Base-by-base conservation (phyloP, 129 eudicot species). In the Logfia minima region DNA sequence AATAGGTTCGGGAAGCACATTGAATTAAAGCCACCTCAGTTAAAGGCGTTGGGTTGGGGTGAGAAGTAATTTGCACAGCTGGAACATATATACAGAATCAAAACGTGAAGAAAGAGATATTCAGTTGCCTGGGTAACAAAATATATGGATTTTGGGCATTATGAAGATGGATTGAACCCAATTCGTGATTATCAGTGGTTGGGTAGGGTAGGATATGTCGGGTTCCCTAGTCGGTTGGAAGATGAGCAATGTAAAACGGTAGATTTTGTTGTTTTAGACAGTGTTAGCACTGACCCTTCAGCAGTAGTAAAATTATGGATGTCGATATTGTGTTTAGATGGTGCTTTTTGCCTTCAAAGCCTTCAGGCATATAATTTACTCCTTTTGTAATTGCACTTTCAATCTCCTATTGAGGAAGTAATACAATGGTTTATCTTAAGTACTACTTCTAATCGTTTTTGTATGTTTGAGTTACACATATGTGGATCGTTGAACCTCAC, bases 1-100 rank as follows among this genome's bases (percentile, higher is more conserved):
- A 6, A 34, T 80, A 94, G 98, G 91, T 85, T 91, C 13, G 97
- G 98, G 23, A 94, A 94, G 82, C 85, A 91, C 70, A 75, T 87
- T 43, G 96, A 91, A 85, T 78, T 94, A 62, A 89, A 80, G 26
- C 86, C 81, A 63, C 77, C 92, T 77, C 87, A 87, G 81, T 84
- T 94, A 24, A 87, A 83, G 79, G 90, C 96, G 1, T 75, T 94
- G 71, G 98, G 98, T 10, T 91, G 92, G 97, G 81, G 31, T 6
- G 81, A 76, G 66, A 76, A 70, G 68, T 81, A 53, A 48, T 29
- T 16, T 53, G 22, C 62, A 29, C 11, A 24, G 19, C 17, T 29
- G 72, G 39, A 31, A 71, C 71, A 10, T 74, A 67, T 56, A 66
- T 18, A 23, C 53, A 45, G 10, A 43, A 61, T 61, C 66, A 70